Evolutionary conservation across 106 monocot species (phyloP), one percentile per base, ranked within the genome.

Genomic region (Narthecium ossifragum): DNA sequence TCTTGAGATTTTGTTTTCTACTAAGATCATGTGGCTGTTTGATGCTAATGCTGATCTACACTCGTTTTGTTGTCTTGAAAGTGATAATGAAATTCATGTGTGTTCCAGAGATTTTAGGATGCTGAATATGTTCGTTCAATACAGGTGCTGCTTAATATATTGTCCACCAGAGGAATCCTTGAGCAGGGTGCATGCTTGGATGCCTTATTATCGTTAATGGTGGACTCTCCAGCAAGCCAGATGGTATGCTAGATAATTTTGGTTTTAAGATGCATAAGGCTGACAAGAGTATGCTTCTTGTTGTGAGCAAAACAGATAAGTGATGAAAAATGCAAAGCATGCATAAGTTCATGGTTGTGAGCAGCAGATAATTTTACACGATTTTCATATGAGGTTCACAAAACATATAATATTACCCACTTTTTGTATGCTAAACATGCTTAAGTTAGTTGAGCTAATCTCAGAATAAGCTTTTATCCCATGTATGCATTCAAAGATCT

Each of bases 151-250:
- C 34, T 91, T 41, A 78, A 82, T 57, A 75, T 99, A 57, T 52
- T 99, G 55, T 69, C 84, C 26, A 78, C 77, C 20, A 53, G 84
- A 70, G 87, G 91, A 70, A 46, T 46, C 58, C 60, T 78, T 59
- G 91, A 79, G 73, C 98, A 85, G 62, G 81, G 74, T 55, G 79
- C 79, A 55, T 99, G 98, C 70, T 80, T 99, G 63, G 98, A 88
- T 73, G 79, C 91, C 61, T 40, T 99, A 39, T 56, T 99, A 73
- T 77, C 91, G 36, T 57, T 99, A 61, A 72, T 99, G 81, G 51
- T 92, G 69, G 98, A 99, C 48, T 92, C 79, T 58, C 61, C 81
- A 62, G 54, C 70, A 26, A 91, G 88, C 53, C 98, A 99, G 70
- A 77, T 72, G 77, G 98, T 99, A 85, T 70, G 51, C 20, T 72